Base-by-base conservation (phyloP, 768 basidiomycete species). In the Hypsizygus marmoreus region DNA sequence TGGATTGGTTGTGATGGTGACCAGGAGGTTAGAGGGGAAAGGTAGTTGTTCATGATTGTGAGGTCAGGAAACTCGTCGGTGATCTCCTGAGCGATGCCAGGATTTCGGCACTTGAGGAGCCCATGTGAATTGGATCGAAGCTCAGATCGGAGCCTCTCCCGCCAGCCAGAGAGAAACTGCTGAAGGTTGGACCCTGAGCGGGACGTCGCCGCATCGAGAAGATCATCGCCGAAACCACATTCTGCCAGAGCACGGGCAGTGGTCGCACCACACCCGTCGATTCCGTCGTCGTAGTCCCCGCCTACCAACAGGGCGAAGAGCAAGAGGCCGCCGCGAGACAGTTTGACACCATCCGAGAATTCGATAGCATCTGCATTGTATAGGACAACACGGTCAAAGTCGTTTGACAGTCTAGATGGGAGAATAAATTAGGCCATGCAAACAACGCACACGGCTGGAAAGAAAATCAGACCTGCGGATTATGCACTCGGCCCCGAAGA, bases 221-320 rank as follows among this genome's bases (percentile, higher is more conserved):
- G 72, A 26, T 68, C 52, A 53, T 84, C 78, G 0, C 83, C 80
- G 41, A 83, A 77, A 2, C 84, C 84, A 25, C 75, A 78, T 43
- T 71, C 69, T 0, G 83, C 83, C 0, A 88, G 73, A 2, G 71
- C 81, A 19, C 73, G 72, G 4, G 84, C 79, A 25, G 76, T 81
- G n/a, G 68, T 69, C 4, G 69, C 62, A 1, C 84, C 82, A 49
- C 75, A 80, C 8, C 76, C 70, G 5, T 60, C 52, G 2, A 80
- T 60, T 17, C 79, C 79, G 8, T 62, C 74, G 13, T 79, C 70
- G 51, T 88, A 88, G 57, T 88, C 85, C 2, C 85, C 85, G 0
- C 86, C 85, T 10, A 74, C 72, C n/a, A 86, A 65, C 4, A 87
- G 67, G 3, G 76, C 84, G 12, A 85, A 75, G 5, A 86, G 71